Percentiles rank a stretch among this genome's conserved stretches.
phyloP scores from a whole-genome alignment of 1,139 yeast species.

The Pichia sp. region DNA sequence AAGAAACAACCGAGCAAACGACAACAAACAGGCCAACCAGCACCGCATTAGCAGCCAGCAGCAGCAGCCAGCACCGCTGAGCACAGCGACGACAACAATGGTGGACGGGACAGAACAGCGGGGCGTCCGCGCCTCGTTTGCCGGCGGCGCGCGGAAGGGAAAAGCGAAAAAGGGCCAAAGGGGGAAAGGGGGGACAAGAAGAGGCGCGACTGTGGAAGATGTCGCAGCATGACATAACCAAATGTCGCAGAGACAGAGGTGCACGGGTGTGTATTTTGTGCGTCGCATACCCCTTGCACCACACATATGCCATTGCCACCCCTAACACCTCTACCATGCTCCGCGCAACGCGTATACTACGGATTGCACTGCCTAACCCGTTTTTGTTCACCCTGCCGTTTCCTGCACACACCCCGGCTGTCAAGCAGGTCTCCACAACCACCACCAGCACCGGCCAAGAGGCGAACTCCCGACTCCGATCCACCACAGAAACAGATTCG shows the following conservation, averaged over 20 bases:
- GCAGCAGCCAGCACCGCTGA: neutral
- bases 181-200: neutral
- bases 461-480: too few species aligned
- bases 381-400: neutral
- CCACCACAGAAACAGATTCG: too few species aligned
- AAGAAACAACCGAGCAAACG: neutral
- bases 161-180: neutral
- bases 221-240: neutral
- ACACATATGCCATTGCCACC: neutral
- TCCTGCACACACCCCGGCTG: neutral
- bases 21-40: neutral
- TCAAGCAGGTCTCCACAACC: too few species aligned
- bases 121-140: neutral
- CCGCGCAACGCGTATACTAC: neutral
- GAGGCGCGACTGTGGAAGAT: neutral
- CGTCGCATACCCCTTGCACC: conserved; percentile 1
- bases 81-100: neutral
- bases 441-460: too few species aligned
- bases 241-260: neutral
- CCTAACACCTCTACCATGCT: neutral
- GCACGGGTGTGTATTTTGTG: neutral
- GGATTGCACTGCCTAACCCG: neutral
- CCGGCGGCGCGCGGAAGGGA: neutral
- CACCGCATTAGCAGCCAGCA: neutral
- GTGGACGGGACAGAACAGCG: neutral